Evolutionary conservation across 257 asterid species (phyloP), one percentile per base, ranked within the genome.

Genomic region (Fraxinus anomala): DNA sequence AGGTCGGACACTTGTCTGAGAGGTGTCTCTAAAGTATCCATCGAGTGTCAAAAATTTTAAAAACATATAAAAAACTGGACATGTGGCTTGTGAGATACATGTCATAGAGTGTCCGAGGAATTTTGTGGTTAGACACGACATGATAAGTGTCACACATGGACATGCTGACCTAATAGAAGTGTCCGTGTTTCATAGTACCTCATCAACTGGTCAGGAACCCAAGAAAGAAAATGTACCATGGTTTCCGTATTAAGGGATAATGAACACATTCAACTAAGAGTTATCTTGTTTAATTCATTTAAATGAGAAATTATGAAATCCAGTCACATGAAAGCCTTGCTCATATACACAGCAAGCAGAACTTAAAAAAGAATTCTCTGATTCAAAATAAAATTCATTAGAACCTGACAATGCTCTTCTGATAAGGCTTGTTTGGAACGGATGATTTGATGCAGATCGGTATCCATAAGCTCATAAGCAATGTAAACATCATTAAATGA

Each of bases 391-490:
- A 33, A 42, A 47, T 69, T 59, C 11, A 17, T 63, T 56, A 34
- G 33, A 81, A 81, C 85, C 85, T 81, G 85, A 42, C 79, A 68
- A 49, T 81, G 85, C 75, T 80, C 77, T 70, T 80, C 83, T 30
- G 77, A 80, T 73, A 80, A 80, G 40, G 19, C 76, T 67, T 75
- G 83, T 59, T 70, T 70, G 33, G 83, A 75, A 70, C 79, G 83
- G 47, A 82, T 73, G 71, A 82, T 70, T 77, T 82, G 82, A 56
- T 73, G 82, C 69, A 82, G 85, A 82, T 82, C 83, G 44, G 80
- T 80, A 63, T 80, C 80, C 83, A 80, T 75, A 31, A 80, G 83
- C 56, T 80, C 83, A 69, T 70, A 80, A 0, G 68, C 81, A 68
- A 73, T 77, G 72, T 82, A 82, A 49, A 82, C 85, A 69, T 82